A percentile compares a stretch with the other conserved stretches of the same genome.
These are phyloP conservation scores for Ogataea ganodermae DNA, from an alignment of 805 yeast genomes.

Conservation along the genomic window DNA sequence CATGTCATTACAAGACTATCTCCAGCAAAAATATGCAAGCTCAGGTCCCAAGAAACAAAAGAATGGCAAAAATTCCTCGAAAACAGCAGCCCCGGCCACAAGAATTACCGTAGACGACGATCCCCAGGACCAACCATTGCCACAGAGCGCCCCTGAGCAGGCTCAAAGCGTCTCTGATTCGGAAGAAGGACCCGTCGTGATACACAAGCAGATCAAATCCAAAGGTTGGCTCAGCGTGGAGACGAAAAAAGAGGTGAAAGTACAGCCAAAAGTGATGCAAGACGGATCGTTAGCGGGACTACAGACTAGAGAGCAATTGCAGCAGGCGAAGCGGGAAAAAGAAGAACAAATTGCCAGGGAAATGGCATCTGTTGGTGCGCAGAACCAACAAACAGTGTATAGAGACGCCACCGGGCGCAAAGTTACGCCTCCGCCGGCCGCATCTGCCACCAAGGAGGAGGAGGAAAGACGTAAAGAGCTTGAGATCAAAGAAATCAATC, in stretches of 20 bases:
- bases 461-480: constrained; percentile 23
- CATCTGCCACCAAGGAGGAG: constrained; percentile 11
- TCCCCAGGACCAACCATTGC: background rate
- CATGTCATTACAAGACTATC: constrained; percentile 42
- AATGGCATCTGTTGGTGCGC: constrained; percentile 25
- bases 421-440: constrained; percentile 11
- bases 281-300: constrained; percentile 41
- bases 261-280: constrained; percentile 18
- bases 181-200: constrained; percentile 27
- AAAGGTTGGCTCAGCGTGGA: constrained; percentile 29
- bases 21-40: constrained; percentile 45
- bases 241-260: constrained; percentile 22
- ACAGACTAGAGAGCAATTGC: constrained; percentile 48
- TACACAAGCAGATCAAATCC: constrained; percentile 12
- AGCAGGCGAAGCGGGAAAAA: constrained; percentile 33
- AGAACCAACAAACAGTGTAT: constrained; percentile 43
- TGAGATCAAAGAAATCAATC: constrained; percentile 34
- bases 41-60: constrained; percentile 25
- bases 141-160: background rate
- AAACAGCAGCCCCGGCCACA: constrained; percentile 15
- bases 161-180: constrained; percentile 10
- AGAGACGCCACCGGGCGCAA: constrained; percentile 64
- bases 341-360: constrained; percentile 29
- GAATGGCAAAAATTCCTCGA: constrained; percentile 21
- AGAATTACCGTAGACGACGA: constrained; percentile 6